Conservation (phyloP, 2,329 filamentous ascomycete genomes). For the Pseudonectria buxi region DNA sequence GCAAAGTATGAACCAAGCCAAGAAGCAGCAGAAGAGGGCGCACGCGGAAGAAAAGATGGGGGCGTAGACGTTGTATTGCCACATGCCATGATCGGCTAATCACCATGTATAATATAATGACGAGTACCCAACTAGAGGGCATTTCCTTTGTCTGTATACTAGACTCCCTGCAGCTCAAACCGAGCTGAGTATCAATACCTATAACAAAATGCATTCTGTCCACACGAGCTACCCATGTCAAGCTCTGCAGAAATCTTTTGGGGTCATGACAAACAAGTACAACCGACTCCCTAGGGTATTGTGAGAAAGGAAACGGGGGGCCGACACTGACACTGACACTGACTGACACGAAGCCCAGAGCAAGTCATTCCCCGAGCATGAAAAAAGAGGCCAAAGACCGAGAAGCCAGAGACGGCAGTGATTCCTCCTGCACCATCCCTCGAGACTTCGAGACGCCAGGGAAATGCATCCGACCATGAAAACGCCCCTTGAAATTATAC, state of each 20-base stretch:
- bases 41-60: slow-evolving; percentile 38
- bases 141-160: slow-evolving; percentile 12
- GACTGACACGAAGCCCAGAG: no score
- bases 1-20: slow-evolving; percentile 62
- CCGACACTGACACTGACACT: no score
- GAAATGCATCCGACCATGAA: slow-evolving; percentile 13
- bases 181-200: background rate
- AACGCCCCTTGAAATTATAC: slow-evolving; percentile 13
- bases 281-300: no score
- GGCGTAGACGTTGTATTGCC: slow-evolving; percentile 7
- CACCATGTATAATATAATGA: slow-evolving; percentile 6
- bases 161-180: slow-evolving; percentile 6
- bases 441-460: slow-evolving; percentile 17
- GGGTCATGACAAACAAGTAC: no score
- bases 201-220: background rate
- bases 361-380: slow-evolving; percentile 3
- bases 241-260: background rate
- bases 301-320: no score
- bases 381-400: slow-evolving; percentile 4
- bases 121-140: slow-evolving; percentile 9
- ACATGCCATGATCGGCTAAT: background rate
- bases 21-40: slow-evolving; percentile 57
- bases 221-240: background rate
- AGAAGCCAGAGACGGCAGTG: slow-evolving; percentile 8
- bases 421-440: slow-evolving; percentile 10